Conservation (phyloP, 306 rosid species). For the Benincasa hispida region DNA sequence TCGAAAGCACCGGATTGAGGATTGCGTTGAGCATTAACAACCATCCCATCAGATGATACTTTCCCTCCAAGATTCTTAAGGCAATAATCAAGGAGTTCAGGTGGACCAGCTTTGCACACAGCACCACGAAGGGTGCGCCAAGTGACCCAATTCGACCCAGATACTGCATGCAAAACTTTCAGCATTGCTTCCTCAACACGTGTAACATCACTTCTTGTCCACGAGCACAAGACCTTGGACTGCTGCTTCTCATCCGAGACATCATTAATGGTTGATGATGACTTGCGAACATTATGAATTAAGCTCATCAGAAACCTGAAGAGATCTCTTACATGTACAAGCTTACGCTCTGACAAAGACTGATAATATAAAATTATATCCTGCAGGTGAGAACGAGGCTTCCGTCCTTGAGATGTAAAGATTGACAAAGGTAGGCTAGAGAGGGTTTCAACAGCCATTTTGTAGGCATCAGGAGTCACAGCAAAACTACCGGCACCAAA, state of each 20-base stretch:
- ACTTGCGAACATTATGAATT: conserved; percentile 46
- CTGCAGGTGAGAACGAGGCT: conserved; percentile 35
- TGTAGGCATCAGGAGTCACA: conserved; percentile 56
- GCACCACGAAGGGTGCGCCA: conserved; percentile 76
- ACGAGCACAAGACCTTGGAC: conserved; percentile 32
- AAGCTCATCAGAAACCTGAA: conserved; percentile 56
- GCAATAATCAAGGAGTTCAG: conserved; percentile 73
- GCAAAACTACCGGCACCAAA: conserved; percentile 96
- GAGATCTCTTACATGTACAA: conserved; percentile 62
- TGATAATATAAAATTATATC: conserved; percentile 51
- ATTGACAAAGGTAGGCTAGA: conserved; percentile 54
- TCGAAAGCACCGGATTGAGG: conserved; percentile 49
- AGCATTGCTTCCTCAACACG: conserved; percentile 71
- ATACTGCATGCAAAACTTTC: conserved; percentile 83
- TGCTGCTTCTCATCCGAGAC: conserved; percentile 35
- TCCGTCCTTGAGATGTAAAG: conserved; percentile 33
- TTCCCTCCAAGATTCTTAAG: conserved; percentile 77
- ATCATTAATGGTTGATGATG: conserved; percentile 32
- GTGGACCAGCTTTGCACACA: conserved; percentile 59
- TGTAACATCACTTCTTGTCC: conserved; percentile 50
- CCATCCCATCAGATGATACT: conserved; percentile 49
- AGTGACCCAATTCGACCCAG: conserved; percentile 77
- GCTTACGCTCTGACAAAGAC: conserved; percentile 48
- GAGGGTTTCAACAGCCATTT: conserved; percentile 53
- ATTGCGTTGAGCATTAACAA: conserved; percentile 59